Base-by-base conservation (phyloP, 768 basidiomycete genomes). In the Clitopilus hobsonii region DNA sequence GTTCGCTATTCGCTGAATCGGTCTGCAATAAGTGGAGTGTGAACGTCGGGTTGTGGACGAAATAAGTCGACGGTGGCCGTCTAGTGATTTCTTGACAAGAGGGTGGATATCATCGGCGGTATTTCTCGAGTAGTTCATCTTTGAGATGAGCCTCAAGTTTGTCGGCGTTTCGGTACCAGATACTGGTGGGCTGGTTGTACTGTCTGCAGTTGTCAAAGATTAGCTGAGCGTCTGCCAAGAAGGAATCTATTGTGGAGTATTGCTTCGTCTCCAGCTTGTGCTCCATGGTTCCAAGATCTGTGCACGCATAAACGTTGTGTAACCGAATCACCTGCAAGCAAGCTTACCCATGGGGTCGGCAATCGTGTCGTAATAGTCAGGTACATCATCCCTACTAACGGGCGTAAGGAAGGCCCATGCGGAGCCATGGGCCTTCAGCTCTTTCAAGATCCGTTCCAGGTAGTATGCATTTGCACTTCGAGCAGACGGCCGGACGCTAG, bases 361-460 rank as follows among this genome's bases (percentile, higher is more conserved):
- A 65, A 98, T 86, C 49, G 94, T 83, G 20, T 92, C 87, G 68
- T 92, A 89, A 63, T 99, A 99, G 65, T 98, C 95, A 5, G 78
- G 68, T 5, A 95, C 95, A 56, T 93, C 88, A 5, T 83, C 82
- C 2, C 69, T 74, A 60, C 87, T 85, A 41, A 98, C 95, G 2
- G 97, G 94, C 52, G 77, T 67, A 26, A 77, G 71, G 72, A 98
- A 99, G 5, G 97, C 84, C 95, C 97, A 99, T 1, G 90, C 83
- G 36, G 82, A 79, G 7, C 87, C 79, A 64, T 94, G 88, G 25
- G 76, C 80, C 66, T 89, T 84, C 53, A 98, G 70, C 51, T 93
- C 91, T 30, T 82, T 82, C 27, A 98, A 74, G 7, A 94, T 78
- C 38, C 85, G 84, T 63, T 89, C 83, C 82, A 98, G 89, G 53